Evolutionary conservation across 352 stramenopile species (phyloP).

Genomic region (Phytophthora agathidicida): DNA sequence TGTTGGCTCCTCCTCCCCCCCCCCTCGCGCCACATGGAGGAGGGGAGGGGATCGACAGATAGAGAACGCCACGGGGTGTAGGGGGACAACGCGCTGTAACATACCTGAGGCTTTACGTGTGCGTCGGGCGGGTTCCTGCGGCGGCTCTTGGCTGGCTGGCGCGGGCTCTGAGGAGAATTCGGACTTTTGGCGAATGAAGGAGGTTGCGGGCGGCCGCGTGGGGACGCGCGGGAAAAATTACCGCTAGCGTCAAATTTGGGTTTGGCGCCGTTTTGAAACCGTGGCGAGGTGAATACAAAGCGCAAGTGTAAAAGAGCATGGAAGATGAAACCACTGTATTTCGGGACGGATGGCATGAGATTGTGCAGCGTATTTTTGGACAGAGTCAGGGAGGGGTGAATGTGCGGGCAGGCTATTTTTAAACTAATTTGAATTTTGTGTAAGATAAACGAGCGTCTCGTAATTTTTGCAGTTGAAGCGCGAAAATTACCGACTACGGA

Average conservation of each 20-base stretch:
- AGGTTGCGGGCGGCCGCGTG: conserved; percentile 33
- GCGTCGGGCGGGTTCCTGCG: conserved; percentile 31
- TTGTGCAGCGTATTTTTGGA: neutral
- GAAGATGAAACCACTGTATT: conserved; percentile 37
- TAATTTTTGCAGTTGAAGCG: conserved; percentile 9
- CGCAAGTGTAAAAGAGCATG: conserved; percentile 6
- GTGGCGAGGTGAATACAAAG: conserved; percentile 13
- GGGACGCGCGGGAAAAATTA: conserved; percentile 31
- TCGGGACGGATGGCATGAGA: conserved; percentile 16
- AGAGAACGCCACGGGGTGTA: neutral
- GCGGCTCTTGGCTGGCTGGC: conserved; percentile 74
- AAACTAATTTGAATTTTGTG: conserved; percentile 18
- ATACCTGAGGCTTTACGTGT: conserved; percentile 58
- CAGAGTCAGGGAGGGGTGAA: conserved; percentile 12
- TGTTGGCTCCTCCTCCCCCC: neutral
- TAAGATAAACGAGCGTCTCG: neutral
- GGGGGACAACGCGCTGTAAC: neutral
- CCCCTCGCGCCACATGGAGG: neutral
- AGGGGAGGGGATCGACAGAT: neutral
- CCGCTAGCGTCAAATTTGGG: conserved; percentile 36
- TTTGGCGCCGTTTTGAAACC: conserved; percentile 32
- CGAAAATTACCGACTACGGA: conserved; percentile 21
- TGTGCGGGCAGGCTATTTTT: conserved; percentile 10
- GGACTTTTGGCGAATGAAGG: conserved; percentile 90
- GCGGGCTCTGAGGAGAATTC: conserved; percentile 73